Evolutionary conservation across 768 basidiomycete genomes (phyloP).

Genomic region (Macrolepiota dolichaula): DNA sequence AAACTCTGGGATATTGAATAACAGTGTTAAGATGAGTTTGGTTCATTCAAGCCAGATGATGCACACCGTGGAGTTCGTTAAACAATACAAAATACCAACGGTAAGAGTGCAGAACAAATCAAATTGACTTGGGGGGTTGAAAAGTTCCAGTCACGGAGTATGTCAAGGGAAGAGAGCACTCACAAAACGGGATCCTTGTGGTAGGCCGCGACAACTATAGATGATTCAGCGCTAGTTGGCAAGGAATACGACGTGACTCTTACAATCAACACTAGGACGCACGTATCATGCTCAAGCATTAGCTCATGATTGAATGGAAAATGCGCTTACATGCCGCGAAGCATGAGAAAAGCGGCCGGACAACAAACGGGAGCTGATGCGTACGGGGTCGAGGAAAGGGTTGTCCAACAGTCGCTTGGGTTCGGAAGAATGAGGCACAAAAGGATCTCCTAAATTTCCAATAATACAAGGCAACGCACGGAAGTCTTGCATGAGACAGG

Average conservation of each 20-base stretch:
- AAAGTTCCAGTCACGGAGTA: neutral
- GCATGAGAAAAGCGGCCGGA: too few relatives aligned
- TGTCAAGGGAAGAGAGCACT: slow-evolving; percentile 23
- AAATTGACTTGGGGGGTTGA: slow-evolving; percentile 71
- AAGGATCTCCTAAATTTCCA: too few relatives aligned
- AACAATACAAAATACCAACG: slow-evolving; percentile 37
- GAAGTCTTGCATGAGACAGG: too few relatives aligned
- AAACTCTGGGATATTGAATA: slow-evolving; percentile 73
- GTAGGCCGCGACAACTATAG: slow-evolving; percentile 68
- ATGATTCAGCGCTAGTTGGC: neutral
- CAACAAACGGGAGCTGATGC: too few relatives aligned
- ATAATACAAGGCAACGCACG: too few relatives aligned
- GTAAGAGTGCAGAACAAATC: slow-evolving; percentile 45
- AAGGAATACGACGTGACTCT: slow-evolving; percentile 17
- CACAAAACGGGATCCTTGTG: slow-evolving; percentile 78
- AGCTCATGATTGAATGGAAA: neutral
- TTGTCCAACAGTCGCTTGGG: too few relatives aligned
- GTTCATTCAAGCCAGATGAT: neutral
- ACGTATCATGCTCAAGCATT: neutral
- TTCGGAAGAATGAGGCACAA: too few relatives aligned
- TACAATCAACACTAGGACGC: slow-evolving; percentile 65
- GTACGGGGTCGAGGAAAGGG: too few relatives aligned
- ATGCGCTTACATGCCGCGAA: slow-evolving; percentile 65
- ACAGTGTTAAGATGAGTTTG: neutral
- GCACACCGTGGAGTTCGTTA: slow-evolving; percentile 80